Base-by-base conservation (phyloP, 495 filamentous ascomycete species). In the Neurospora pannonica region DNA sequence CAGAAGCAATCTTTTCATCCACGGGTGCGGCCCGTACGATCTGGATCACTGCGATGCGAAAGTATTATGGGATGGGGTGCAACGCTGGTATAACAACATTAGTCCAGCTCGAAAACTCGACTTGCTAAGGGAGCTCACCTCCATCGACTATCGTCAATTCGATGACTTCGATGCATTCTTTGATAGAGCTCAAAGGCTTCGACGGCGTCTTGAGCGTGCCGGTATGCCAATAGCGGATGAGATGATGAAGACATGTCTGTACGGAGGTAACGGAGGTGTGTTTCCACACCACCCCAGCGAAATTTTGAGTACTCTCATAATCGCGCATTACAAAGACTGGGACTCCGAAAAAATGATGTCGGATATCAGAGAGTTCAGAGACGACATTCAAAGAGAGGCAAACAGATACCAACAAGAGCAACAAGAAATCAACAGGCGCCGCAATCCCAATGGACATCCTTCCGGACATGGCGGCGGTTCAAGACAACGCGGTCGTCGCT, bases 51-150 rank as follows among this genome's bases (percentile, higher is more conserved):
- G 5, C 28, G 54, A 67, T 34, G 0, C 54, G 2, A 67, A 67
- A 67, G 1, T 8, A 9, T 2, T 67, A 67, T 67, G 28, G 54
- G 54, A 67, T 19, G 3, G 0, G 28, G 3, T 34, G 6, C 54
- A 67, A 36, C 28, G 28, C 11, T 67, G 28, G 54, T 67, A 67
- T 67, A 17, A 7, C 7, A 2, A 67, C 11, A 67, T 67, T 8
- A 0, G 1, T 1, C 13, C 28, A 31, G 0, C 0, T 1, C 2
- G 3, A 19, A 31, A 67, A 9, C 54, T 31, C 2, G 28, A 4
- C 24, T 34, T 67, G 0, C 28, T 34, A 4, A 67, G 13, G 28
- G 54, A 67, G 6, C 54, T 67, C 6, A 67, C 54, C 28, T 9
- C 2, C 28, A 34, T 67, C 28, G 6, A 67, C 28, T 67, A 67